Percentiles rank a stretch among this genome's conserved stretches.
These are phyloP conservation scores for Phlyctochytrium bullatum DNA, from an alignment of 192 early-diverging fungal genomes.

Conservation along the genomic window DNA sequence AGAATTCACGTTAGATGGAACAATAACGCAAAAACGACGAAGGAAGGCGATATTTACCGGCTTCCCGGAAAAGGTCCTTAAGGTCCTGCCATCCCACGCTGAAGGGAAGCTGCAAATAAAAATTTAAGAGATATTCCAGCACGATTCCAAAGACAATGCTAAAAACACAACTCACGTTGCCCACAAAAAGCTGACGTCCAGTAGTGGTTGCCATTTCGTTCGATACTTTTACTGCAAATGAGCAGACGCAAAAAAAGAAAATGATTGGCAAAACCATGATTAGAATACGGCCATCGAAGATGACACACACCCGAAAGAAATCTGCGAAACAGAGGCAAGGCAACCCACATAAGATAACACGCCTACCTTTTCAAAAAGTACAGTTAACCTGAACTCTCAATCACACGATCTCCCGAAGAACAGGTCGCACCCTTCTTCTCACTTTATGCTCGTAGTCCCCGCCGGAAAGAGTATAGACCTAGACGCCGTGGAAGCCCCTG, in stretches of 20 bases:
- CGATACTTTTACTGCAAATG: background rate
- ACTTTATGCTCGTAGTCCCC: background rate
- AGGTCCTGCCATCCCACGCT: slow-evolving; percentile 74
- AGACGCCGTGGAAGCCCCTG: background rate
- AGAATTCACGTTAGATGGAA: background rate
- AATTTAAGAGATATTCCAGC: background rate
- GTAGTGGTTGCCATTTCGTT: slow-evolving; percentile 18
- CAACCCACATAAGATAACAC: no score
- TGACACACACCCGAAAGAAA: background rate
- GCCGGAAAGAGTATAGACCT: background rate
- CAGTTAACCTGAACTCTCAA: no score
- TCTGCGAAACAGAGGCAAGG: background rate
- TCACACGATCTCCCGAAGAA: background rate
- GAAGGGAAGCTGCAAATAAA: slow-evolving; percentile 58
- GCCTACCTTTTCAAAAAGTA: no score
- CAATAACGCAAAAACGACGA: background rate
- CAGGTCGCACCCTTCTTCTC: background rate
- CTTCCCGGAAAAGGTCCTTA: slow-evolving; percentile 45
- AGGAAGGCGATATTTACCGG: slow-evolving; percentile 21
- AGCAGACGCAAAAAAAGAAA: background rate
- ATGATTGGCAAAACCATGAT: background rate
- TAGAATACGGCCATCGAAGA: background rate
- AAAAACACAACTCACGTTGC: slow-evolving; percentile 53
- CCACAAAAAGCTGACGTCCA: slow-evolving; percentile 62
- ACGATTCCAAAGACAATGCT: background rate